These are phyloP conservation scores for Tothia fuscella DNA, from an alignment of 2,329 filamentous ascomycete genomes.

Conservation along the genomic window DNA sequence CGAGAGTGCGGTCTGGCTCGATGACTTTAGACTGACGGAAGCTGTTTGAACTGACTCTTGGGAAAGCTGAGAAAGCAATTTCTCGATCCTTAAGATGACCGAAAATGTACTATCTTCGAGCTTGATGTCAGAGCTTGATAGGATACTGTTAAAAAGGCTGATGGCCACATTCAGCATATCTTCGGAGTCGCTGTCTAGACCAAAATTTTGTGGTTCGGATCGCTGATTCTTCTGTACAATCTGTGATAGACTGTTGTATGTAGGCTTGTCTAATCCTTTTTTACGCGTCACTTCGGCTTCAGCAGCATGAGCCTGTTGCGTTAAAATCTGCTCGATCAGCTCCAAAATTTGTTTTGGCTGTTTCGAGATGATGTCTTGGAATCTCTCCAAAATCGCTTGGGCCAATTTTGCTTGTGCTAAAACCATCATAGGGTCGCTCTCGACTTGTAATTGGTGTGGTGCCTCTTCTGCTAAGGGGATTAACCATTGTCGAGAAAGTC, in stretches of 20 bases:
- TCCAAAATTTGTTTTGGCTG: conserved; percentile 54
- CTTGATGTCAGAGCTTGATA: conserved; percentile 14
- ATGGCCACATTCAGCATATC: conserved; percentile 29
- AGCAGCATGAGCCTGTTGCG: conserved; percentile 29
- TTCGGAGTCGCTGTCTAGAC: neutral
- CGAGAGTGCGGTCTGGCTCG: conserved; percentile 20
- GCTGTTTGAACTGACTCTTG: conserved; percentile 16
- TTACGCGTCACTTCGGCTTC: conserved; percentile 30
- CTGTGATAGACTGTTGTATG: conserved; percentile 18
- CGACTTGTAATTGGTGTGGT: neutral
- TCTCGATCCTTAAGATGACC: neutral
- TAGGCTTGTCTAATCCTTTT: conserved; percentile 15
- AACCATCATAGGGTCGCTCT: conserved; percentile 32
- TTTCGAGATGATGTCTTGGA: conserved; percentile 51
- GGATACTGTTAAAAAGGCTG: conserved; percentile 24
- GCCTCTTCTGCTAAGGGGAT: conserved; percentile 15
- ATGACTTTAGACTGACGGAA: conserved; percentile 15
- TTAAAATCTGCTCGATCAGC: conserved; percentile 49
- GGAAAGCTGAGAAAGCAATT: conserved; percentile 12
- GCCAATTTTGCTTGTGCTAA: conserved; percentile 51
- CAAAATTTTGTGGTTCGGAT: neutral
- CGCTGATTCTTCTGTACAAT: conserved; percentile 16
- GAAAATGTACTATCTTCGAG: neutral
- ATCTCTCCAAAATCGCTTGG: conserved; percentile 51
- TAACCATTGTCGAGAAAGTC: conserved; percentile 48